A percentile compares a stretch with the other conserved stretches of the same genome.
These are phyloP conservation scores for Chalciporus piperatus DNA, from an alignment of 768 basidiomycete genomes.

Conservation along the genomic window DNA sequence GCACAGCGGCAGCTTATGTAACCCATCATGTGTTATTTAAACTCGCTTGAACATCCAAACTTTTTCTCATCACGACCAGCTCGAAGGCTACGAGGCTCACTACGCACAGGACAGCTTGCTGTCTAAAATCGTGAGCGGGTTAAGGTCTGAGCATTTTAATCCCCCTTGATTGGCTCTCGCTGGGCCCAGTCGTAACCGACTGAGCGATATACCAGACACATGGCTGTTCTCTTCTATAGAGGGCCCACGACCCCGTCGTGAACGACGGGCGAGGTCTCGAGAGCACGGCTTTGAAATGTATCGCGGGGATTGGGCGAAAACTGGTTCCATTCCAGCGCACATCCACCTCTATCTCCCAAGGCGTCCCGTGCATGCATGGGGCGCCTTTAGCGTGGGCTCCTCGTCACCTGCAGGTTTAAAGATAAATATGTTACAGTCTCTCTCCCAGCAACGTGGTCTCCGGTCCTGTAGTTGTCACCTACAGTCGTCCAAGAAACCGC, in stretches of 20 bases:
- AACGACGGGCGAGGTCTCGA: slow-evolving; percentile 16
- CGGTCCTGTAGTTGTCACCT: background rate
- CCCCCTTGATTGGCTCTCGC: slow-evolving; percentile 63
- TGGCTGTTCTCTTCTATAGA: too few species aligned
- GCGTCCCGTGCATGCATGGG: slow-evolving; percentile 7
- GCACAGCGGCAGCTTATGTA: background rate
- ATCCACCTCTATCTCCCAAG: slow-evolving; percentile 13
- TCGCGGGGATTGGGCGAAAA: slow-evolving; percentile 51
- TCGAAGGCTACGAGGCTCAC: slow-evolving; percentile 72
- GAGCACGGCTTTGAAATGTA: slow-evolving; percentile 46
- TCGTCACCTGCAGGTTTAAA: background rate
- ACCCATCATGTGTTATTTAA: background rate
- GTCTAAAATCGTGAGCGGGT: slow-evolving; percentile 62
- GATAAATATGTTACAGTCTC: too few species aligned
- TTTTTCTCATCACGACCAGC: slow-evolving; percentile 28
- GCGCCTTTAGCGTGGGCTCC: slow-evolving; percentile 13
- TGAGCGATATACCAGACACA: slow-evolving; percentile 63
- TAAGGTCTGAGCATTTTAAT: slow-evolving; percentile 77
- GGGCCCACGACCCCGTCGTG: slow-evolving; percentile 40
- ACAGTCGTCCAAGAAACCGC: background rate
- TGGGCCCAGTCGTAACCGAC: slow-evolving; percentile 54
- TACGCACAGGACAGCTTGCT: slow-evolving; percentile 42
- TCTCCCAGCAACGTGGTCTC: background rate
- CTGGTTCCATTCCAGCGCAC: background rate
- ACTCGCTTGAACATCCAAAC: background rate